Evolutionary conservation across 2,329 filamentous ascomycete genomes (phyloP).

Genomic region (Cladophialophora carrionii): DNA sequence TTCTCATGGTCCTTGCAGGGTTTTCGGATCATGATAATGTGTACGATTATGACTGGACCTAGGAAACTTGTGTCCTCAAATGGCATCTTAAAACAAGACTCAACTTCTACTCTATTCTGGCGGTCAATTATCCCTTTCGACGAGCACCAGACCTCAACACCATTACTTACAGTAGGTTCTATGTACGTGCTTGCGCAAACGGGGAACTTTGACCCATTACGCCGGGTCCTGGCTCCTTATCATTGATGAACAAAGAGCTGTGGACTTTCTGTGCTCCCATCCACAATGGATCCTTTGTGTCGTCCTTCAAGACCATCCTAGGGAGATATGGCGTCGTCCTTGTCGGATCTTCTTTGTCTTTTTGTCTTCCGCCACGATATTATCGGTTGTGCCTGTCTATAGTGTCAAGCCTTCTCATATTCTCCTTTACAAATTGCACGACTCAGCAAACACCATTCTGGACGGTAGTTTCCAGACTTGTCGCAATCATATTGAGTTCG

Average conservation of each 20-base stretch:
- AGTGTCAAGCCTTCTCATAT: background rate
- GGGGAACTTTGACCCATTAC: background rate
- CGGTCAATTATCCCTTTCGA: background rate
- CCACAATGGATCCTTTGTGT: background rate
- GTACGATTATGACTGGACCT: constrained; percentile 26
- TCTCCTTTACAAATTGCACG: background rate
- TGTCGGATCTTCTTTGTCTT: constrained; percentile 2
- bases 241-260: background rate
- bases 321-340: background rate
- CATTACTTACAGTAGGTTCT: background rate
- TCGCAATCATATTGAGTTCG: background rate
- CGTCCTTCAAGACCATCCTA: background rate
- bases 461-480: background rate
- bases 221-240: background rate
- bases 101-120: background rate
- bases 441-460: background rate
- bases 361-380: constrained; percentile 2
- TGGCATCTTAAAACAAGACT: background rate
- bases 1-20: constrained; percentile 11
- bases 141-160: background rate
- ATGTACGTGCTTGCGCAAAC: background rate
- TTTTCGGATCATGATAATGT: constrained; percentile 24
- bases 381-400: background rate
- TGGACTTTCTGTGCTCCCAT: background rate
- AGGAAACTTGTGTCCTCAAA: constrained; percentile 1